phyloP scores from a whole-genome alignment of 371 early-diverging fungal genomes.

The Sporodiniella umbellata region DNA sequence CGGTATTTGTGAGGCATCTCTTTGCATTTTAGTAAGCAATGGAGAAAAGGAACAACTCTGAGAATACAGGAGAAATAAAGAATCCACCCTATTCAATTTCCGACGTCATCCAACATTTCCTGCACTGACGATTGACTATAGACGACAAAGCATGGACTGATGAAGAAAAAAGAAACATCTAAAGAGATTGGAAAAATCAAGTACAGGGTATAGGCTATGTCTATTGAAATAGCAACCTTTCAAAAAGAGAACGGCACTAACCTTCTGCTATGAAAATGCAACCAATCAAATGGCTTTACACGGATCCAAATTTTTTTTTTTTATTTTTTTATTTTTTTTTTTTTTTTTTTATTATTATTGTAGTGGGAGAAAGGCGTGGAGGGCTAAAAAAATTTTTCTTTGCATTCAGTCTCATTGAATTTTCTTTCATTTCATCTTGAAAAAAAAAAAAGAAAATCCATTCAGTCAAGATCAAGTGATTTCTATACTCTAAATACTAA shows the following conservation, averaged over 20 bases:
- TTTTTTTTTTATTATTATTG: too few species aligned
- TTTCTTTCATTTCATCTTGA: conserved; percentile 15
- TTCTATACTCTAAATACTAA: background rate
- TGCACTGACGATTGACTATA: conserved; percentile 2
- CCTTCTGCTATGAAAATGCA: background rate
- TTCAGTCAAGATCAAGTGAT: background rate
- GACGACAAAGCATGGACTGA: background rate
- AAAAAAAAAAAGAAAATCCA: background rate
- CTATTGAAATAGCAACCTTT: too few species aligned
- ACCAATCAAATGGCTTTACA: conserved; percentile 5
- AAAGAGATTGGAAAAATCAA: too few species aligned
- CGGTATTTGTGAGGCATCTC: conserved; percentile 35
- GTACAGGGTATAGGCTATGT: too few species aligned
- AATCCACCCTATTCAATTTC: background rate
- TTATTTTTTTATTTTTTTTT: conserved; percentile 1
- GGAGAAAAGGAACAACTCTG: background rate
- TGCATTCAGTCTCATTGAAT: conserved; percentile 2
- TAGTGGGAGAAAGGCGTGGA: too few species aligned
- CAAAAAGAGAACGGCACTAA: too few species aligned
- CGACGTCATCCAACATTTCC: conserved; percentile 1
- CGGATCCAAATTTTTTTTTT: background rate
- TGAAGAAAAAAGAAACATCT: too few species aligned
- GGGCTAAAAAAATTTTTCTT: too few species aligned
- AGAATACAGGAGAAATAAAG: background rate
- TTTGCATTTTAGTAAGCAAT: conserved; percentile 21